Evolutionary conservation across 345 rosid species (phyloP), one percentile per base, ranked within the genome.

Genomic region (Adansonia digitata): DNA sequence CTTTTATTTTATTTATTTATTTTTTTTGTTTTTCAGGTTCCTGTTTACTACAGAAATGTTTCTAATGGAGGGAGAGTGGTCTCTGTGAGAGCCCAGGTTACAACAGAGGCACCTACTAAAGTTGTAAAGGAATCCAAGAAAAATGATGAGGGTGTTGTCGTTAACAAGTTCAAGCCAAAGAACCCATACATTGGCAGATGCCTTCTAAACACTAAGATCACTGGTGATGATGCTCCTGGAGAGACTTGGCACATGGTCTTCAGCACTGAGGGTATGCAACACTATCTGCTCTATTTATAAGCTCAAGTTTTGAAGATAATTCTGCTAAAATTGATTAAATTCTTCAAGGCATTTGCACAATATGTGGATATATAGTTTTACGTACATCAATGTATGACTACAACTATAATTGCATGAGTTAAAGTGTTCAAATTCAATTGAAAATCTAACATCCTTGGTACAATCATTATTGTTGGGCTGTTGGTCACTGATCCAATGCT

Each of bases 81-180:
- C 46, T 82, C 92, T 40, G 85, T 91, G 31, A 88, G 91, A 82
- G 95, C 98, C 43, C 98, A 94, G 86, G 94, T 94, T 59, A 90
- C 98, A 20, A 90, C 98, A 4, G 91, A 92, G 76, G 92, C 92
- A 18, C 94, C 99, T 42, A 93, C 81, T 48, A 90, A 87, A 84
- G 98, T 90, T 61, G 84, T 20, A 69, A 91, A 92, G 77, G 89
- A 45, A 48, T 90, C 97, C 22, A 94, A 89, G 94, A 94, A 94
- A 76, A 35, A 66, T 48, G 98, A 92, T 40, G 97, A 94, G 81
- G 98, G 98, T 37, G 83, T 94, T 26, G 77, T 86, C 2, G 96
- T 91, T 60, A 92, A 94, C 90, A 94, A 92, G 84, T 94, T n/a
- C n/a, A n/a, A n/a, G n/a, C n/a, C n/a, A n/a, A n/a, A n/a, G n/a